Evolutionary conservation across 371 early-diverging fungal species (phyloP).

Genomic region (Mucor velutinosus): DNA sequence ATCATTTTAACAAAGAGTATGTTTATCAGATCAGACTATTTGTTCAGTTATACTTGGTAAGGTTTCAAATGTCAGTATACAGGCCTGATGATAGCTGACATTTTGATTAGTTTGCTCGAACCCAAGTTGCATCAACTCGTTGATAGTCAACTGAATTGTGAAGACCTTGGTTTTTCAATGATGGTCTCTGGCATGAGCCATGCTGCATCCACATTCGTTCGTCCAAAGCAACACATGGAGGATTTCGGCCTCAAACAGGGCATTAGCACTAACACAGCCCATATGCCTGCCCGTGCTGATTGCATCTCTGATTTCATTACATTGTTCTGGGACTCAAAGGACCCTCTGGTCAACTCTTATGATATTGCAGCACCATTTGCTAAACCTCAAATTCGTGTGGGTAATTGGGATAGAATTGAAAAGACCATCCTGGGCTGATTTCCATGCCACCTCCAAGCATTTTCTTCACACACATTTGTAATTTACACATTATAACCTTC

Average conservation of each 20-base stretch:
- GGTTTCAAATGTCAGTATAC: neutral
- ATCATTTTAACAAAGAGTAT: slow-evolving; percentile 54
- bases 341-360: slow-evolving; percentile 30
- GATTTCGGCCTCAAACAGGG: slow-evolving; percentile 43
- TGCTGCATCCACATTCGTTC: slow-evolving; percentile 28
- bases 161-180: slow-evolving; percentile 51
- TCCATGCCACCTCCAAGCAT: neutral
- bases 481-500: neutral
- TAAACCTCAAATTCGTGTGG: slow-evolving; percentile 19
- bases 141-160: slow-evolving; percentile 45
- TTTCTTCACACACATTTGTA: neutral
- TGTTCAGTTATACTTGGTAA: slow-evolving; percentile 51
- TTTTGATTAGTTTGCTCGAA: slow-evolving; percentile 31
- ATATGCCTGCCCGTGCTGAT: slow-evolving; percentile 37
- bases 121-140: slow-evolving; percentile 35
- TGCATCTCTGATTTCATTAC: slow-evolving; percentile 40
- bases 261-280: slow-evolving; percentile 37
- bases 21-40: slow-evolving; percentile 48
- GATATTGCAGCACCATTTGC: slow-evolving; percentile 20
- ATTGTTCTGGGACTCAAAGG: slow-evolving; percentile 30
- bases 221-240: slow-evolving; percentile 17
- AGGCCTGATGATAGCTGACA: neutral
- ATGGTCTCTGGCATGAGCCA: slow-evolving; percentile 43
- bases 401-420: slow-evolving; percentile 24
- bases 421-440: neutral